A percentile compares a stretch with the other conserved stretches of the same genome.
phyloP scores from a whole-genome alignment of 495 filamentous ascomycete genomes.

The Penicillium ochrochloron region DNA sequence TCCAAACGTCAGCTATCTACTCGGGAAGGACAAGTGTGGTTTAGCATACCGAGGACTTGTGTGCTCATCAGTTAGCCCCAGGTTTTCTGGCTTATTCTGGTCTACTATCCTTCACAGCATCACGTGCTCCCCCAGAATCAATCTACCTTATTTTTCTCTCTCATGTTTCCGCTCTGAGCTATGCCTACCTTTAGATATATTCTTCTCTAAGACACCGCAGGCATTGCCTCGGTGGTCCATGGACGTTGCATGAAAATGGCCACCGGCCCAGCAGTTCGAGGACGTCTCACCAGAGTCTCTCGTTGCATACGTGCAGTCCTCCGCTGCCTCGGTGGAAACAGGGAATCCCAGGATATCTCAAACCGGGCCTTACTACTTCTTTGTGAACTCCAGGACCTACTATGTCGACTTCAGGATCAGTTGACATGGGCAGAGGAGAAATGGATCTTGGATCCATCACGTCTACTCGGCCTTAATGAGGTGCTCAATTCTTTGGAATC shows the following conservation, averaged over 20 bases:
- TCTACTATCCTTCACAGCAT: not conserved
- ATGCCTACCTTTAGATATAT: not conserved
- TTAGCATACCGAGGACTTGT: not conserved
- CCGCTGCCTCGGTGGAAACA: slow-evolving; percentile 2
- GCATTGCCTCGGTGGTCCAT: not conserved
- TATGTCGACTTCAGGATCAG: slow-evolving; percentile 33
- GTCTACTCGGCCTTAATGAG: slow-evolving; percentile 30
- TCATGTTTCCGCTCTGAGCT: not conserved
- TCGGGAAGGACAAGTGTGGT: not conserved
- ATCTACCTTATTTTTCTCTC: not conserved
- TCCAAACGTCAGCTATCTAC: not conserved
- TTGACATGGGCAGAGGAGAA: slow-evolving; percentile 33
- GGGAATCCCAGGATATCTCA: slow-evolving; percentile 6
- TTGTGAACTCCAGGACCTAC: slow-evolving; percentile 29
- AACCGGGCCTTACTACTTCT: not conserved
- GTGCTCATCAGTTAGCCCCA: not conserved
- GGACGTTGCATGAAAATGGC: slow-evolving; percentile 1
- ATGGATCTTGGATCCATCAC: slow-evolving; percentile 29
- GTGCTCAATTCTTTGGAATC: slow-evolving; percentile 27
- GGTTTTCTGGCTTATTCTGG: not conserved
- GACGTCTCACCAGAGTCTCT: not conserved
- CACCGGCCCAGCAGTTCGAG: slow-evolving; percentile 18
- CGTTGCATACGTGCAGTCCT: not conserved
- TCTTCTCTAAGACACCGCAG: not conserved
- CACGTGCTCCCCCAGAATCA: not conserved